A percentile compares a stretch with the other conserved stretches of the same genome.
Evolutionary conservation across 345 rosid genomes (phyloP).

Genomic region (Raphanus sativus): DNA sequence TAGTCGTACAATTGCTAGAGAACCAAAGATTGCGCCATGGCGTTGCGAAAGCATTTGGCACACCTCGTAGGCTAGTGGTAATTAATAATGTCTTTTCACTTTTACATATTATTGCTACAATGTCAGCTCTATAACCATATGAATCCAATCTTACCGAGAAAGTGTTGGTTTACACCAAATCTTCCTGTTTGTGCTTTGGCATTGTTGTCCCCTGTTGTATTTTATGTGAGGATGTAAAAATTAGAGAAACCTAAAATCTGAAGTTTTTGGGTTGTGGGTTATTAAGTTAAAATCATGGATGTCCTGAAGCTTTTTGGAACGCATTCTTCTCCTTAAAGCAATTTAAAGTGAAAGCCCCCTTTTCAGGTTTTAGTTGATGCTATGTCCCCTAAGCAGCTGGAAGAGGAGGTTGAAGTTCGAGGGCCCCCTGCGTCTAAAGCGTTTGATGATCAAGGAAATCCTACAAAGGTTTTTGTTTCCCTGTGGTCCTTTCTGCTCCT

Average conservation of each 20-base stretch:
- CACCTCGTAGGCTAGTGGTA: conserved; percentile 99
- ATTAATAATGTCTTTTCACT: conserved; percentile 13
- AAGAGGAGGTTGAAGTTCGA: conserved; percentile 75
- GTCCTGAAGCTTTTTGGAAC: conserved; percentile 3
- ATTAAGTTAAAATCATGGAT: conserved; percentile 4
- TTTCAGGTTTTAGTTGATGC: conserved; percentile 63
- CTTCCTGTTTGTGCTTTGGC: conserved; percentile 2
- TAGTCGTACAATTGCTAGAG: conserved; percentile 57
- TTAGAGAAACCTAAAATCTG: not conserved
- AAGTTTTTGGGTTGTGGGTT: conserved; percentile 2
- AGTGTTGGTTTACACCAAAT: conserved; percentile 15
- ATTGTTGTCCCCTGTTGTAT: conserved; percentile 7
- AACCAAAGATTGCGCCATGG: conserved; percentile 71
- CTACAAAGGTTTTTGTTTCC: conserved; percentile 76
- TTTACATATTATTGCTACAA: conserved; percentile 3
- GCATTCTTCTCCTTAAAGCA: not conserved
- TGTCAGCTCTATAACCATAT: conserved; percentile 8
- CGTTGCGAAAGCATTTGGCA: conserved; percentile 68
- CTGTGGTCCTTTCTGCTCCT: conserved; percentile 19
- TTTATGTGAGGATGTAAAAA: conserved; percentile 13
- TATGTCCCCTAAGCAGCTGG: conserved; percentile 73
- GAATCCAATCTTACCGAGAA: conserved; percentile 9
- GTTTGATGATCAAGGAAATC: conserved; percentile 81
- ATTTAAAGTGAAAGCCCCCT: conserved; percentile 6
- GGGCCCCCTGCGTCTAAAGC: conserved; percentile 97